These are phyloP conservation scores for Saturnispora zaruensis DNA, from an alignment of 805 yeast species.

Conservation along the genomic window DNA sequence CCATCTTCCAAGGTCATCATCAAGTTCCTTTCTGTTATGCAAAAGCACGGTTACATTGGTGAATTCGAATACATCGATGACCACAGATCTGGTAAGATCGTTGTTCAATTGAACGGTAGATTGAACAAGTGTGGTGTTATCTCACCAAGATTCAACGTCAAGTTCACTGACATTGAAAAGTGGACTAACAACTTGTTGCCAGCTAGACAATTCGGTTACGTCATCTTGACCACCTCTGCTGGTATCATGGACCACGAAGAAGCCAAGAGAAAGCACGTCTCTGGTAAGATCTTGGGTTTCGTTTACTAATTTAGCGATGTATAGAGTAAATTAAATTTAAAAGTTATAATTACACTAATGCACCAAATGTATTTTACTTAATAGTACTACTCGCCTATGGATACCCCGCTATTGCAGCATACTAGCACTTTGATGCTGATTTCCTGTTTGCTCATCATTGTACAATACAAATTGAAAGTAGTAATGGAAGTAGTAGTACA, in stretches of 20 bases:
- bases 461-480: no score
- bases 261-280: slow-evolving; percentile 99
- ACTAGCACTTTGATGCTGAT: no score
- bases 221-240: slow-evolving; percentile 96
- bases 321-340: neutral
- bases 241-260: slow-evolving; percentile 99
- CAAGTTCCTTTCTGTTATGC: slow-evolving; percentile 95
- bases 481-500: no score
- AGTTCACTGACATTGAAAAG: slow-evolving; percentile 91
- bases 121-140: slow-evolving; percentile 98
- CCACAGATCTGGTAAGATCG: slow-evolving; percentile 99
- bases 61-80: slow-evolving; percentile 98
- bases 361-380: no score
- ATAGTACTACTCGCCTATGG: no score
- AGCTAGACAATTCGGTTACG: slow-evolving; percentile 98
- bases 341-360: neutral
- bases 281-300: slow-evolving; percentile 98
- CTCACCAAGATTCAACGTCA: slow-evolving; percentile 97
- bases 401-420: no score
- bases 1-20: slow-evolving; percentile 98
- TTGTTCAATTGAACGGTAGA: slow-evolving; percentile 95
- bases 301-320: slow-evolving; percentile 53
- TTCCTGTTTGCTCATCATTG: no score
- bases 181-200: slow-evolving; percentile 98
- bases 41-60: slow-evolving; percentile 97